A percentile compares a stretch with the other conserved stretches of the same genome.
Evolutionary conservation across 2,329 filamentous ascomycete species (phyloP).

Genomic region (Pyrenophora teres): DNA sequence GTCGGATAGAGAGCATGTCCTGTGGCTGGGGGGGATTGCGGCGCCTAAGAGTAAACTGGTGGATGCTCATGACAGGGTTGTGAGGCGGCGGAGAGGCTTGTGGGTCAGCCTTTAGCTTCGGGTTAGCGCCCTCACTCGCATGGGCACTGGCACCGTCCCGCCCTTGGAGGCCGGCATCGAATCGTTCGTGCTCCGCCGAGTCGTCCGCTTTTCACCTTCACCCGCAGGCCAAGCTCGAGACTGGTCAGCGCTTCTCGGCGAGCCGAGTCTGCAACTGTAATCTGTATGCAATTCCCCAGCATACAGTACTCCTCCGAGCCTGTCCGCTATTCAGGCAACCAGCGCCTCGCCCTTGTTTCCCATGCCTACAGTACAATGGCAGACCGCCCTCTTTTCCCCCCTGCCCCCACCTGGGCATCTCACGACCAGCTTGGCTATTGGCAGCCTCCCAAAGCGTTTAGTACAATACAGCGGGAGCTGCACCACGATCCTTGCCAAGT

Average conservation of each 20-base stretch:
- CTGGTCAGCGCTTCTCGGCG: slow-evolving; percentile 10
- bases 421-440: slow-evolving; percentile 4
- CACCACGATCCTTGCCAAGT: slow-evolving; percentile 28
- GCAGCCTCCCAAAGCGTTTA: not conserved
- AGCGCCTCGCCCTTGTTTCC: not conserved
- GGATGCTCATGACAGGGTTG: slow-evolving; percentile 30
- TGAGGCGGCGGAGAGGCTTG: slow-evolving; percentile 33
- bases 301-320: not conserved
- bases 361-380: not conserved
- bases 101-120: slow-evolving; percentile 40
- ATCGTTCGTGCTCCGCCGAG: slow-evolving; percentile 35
- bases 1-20: slow-evolving; percentile 34
- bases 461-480: not conserved
- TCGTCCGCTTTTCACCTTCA: slow-evolving; percentile 28
- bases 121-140: slow-evolving; percentile 33
- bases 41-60: slow-evolving; percentile 40
- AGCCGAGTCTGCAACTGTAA: not conserved
- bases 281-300: not conserved
- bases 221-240: slow-evolving; percentile 15
- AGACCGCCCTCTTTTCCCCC: not conserved
- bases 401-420: not conserved
- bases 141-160: slow-evolving; percentile 32
- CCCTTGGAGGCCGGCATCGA: slow-evolving; percentile 34
- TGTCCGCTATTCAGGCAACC: not conserved
- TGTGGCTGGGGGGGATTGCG: slow-evolving; percentile 38